Base-by-base conservation (phyloP, 2,329 filamentous ascomycete species). In the Beauveria sp. region DNA sequence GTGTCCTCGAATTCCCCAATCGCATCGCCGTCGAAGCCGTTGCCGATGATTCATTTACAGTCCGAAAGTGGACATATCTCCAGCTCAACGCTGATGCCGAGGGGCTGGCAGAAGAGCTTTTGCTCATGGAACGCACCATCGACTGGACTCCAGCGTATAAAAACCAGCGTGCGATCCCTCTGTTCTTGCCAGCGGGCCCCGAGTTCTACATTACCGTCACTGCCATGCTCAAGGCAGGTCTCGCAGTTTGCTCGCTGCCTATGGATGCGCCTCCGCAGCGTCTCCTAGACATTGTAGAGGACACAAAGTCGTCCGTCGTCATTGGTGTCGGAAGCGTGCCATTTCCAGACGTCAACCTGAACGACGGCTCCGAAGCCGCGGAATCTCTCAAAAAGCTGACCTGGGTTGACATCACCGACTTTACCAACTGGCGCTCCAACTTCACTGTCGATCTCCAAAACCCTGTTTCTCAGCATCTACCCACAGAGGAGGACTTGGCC, bases 401-500 rank as follows among this genome's bases (percentile, higher is more conserved):
- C 12, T 61, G 58, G 58, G 43, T 61, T 30, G 58, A 61, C 14
- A 38, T 51, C 12, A 55, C 22, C 16, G 58, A 61, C 12, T 47
- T 61, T 16, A 61, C 58, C 58, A 61, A 46, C 34, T 61, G 58
- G 58, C 50, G 58, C 53, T 22, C 61, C 38, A 58, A 52, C 28
- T 63, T 60, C 51, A 20, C 42, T 22, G 47, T 61, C 12, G 58
- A 63, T 45, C 61, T 58, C 1, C 34, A 42, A n/a, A 34, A 38
- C 20, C 52, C 60, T n/a, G 4, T 56, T 10, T 12, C 22, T 34
- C 49, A 26, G 26, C 61, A 58, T 40, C 26, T 45, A 9, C 52
- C 61, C 5, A 43, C 57, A 79, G 66, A 69, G n/a, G 64, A 70
- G 12, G 63, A 68, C 34, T 68, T 70, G 4, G 69, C 67, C 52